Evolutionary conservation across 73 alveolate genomes (phyloP), one percentile per base, ranked within the genome.

Genomic region (Urostyla sp.): DNA sequence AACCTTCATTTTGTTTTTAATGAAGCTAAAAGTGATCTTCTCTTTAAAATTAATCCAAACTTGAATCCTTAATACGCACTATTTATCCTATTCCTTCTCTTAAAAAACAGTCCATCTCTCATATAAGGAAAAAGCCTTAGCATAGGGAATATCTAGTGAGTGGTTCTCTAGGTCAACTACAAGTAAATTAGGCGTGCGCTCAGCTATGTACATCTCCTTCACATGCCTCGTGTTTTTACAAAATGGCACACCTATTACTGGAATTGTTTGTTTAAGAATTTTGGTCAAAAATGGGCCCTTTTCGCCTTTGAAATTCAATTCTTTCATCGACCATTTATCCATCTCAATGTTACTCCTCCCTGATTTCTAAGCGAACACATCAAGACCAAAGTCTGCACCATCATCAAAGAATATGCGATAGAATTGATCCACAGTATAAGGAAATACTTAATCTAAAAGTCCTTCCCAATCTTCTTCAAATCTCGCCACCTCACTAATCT

Each of bases 241-340:
- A 59, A 59, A 59, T 2, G 76, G 76, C n/a, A 59, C 76, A 31
- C 76, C 76, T 20, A 35, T 59, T 7, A 59, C 76, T 18, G 76
- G 76, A 11, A 59, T 27, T 3, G 37, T 20, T 6, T 35, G n/a
- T 59, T 21, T 59, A 7, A 59, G n/a, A n/a, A n/a, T n/a, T n/a
- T 11, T 40, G 34, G 37, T 59, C 76, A 35, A 5, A 35, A 34
- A 28, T 26, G 53, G 5, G 18, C 37, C 16, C 34, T 6, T 8
- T 59, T 31, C 24, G 11, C 6, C 15, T 32, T 32, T 6, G 76
- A 10, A 30, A 6, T 59, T n/a, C n/a, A n/a, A n/a, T n/a, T n/a
- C n/a, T n/a, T n/a, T n/a, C n/a, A n/a, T n/a, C n/a, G n/a, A n/a
- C 76, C 76, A 59, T 32, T 6, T 3, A 7, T 59, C 76, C 30